These are phyloP conservation scores for Candida palmyrensis DNA, from an alignment of 805 yeast genomes.

Conservation along the genomic window DNA sequence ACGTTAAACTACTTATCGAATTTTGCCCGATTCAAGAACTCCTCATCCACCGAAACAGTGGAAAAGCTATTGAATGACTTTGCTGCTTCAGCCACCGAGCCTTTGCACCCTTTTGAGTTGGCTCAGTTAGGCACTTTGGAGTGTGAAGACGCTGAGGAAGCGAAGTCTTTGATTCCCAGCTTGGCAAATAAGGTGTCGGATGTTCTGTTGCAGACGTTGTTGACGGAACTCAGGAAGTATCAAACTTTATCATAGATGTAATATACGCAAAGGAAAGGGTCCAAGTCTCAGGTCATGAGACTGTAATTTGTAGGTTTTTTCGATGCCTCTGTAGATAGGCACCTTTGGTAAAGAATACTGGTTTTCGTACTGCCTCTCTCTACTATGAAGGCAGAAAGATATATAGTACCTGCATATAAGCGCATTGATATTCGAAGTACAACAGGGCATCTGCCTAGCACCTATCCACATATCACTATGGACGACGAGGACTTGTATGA, in stretches of 20 bases:
- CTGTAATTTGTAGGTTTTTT: too few relatives aligned
- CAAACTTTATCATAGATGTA: conserved; percentile 37
- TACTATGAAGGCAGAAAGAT: too few relatives aligned
- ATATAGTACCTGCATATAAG: too few relatives aligned
- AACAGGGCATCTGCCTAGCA: too few relatives aligned
- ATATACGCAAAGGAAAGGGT: too few relatives aligned
- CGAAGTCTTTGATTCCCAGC: conserved; percentile 89
- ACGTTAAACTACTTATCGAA: conserved; percentile 81
- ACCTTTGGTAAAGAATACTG: too few relatives aligned
- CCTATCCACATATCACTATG: conserved; percentile 29
- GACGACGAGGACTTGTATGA: conserved; percentile 68
- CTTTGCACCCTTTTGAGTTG: conserved; percentile 89
- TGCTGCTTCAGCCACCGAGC: conserved; percentile 37
- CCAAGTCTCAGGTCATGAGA: too few relatives aligned
- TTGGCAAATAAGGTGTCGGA: conserved; percentile 75
- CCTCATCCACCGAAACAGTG: conserved; percentile 89
- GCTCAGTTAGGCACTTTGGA: conserved; percentile 89
- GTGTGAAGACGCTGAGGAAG: conserved; percentile 97
- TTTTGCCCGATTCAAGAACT: conserved; percentile 87
- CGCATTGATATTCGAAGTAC: too few relatives aligned
- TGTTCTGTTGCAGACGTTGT: conserved; percentile 77
- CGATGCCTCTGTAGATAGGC: too few relatives aligned
- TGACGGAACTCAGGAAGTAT: conserved; percentile 75
- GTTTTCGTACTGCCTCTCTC: too few relatives aligned
- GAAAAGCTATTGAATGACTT: conserved; percentile 81